phyloP scores from a whole-genome alignment of 352 stramenopile species.

The Phytophthora litchii region DNA sequence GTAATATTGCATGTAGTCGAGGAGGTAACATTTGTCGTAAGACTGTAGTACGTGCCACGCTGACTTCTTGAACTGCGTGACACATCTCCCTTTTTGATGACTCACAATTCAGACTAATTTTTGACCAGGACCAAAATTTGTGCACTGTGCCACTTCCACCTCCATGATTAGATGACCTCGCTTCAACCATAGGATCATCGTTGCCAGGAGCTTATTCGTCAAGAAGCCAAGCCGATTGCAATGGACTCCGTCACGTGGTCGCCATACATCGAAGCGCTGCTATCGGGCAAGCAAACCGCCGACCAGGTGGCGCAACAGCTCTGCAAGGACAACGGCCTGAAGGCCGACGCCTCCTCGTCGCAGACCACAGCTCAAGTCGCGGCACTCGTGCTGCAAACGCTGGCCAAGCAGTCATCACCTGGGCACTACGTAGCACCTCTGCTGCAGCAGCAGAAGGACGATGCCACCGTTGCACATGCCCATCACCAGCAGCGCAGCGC shows the following conservation, averaged over 20 bases:
- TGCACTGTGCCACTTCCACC: constrained; percentile 10
- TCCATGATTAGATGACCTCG: constrained; percentile 8
- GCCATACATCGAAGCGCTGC: constrained; percentile 32
- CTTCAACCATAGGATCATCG: constrained; percentile 10
- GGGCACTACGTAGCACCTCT: constrained; percentile 60
- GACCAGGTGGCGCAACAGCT: constrained; percentile 39
- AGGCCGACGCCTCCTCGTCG: constrained; percentile 13
- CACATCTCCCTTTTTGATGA: too few relatives aligned
- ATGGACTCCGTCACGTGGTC: constrained; percentile 36
- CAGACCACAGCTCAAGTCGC: constrained; percentile 29
- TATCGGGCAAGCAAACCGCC: constrained; percentile 11
- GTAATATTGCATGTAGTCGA: too few relatives aligned
- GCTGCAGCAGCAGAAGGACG: constrained; percentile 39
- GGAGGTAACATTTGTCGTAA: too few relatives aligned
- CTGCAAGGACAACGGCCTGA: constrained; percentile 35
- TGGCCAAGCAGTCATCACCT: constrained; percentile 18
- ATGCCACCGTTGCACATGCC: constrained; percentile 26
- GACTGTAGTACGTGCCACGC: too few relatives aligned
- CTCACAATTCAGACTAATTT: too few relatives aligned
- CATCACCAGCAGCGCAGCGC: constrained; percentile 43
- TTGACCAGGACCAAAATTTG: constrained; percentile 1
- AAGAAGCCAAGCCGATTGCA: background rate
- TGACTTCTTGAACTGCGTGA: too few relatives aligned
- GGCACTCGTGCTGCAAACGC: constrained; percentile 33
- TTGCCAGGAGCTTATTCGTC: background rate